Evolutionary conservation across 2,329 filamentous ascomycete species (phyloP).

Genomic region (Akanthomyces uredinophilus): DNA sequence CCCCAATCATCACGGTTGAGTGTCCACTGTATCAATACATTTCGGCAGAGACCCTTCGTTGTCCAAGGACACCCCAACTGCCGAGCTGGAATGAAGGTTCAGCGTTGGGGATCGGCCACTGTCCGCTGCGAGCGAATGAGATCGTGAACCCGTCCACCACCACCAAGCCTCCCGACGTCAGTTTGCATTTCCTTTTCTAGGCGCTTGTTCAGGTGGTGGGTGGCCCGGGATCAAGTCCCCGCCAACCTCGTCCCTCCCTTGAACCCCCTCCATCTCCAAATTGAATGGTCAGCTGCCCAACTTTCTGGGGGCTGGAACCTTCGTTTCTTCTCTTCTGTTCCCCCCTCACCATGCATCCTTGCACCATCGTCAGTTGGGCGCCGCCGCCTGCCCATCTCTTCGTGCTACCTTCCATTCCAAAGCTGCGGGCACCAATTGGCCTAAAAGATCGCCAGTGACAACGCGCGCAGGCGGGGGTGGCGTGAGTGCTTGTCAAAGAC

Average conservation of each 20-base stretch:
- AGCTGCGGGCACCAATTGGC: too few species aligned
- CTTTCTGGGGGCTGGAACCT: background rate
- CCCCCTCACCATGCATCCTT: too few species aligned
- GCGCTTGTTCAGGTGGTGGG: too few species aligned
- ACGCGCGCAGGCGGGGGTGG: too few species aligned
- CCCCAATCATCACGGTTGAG: too few species aligned
- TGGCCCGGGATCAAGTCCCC: background rate
- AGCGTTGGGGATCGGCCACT: background rate
- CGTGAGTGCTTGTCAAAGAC: too few species aligned
- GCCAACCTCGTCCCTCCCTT: background rate
- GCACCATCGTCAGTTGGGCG: too few species aligned
- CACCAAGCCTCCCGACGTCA: background rate
- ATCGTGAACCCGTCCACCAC: background rate
- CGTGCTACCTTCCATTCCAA: too few species aligned
- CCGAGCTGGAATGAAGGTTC: background rate
- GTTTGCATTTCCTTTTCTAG: background rate
- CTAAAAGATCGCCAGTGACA: too few species aligned
- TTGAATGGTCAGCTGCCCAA: constrained; percentile 1
- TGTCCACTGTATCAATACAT: background rate
- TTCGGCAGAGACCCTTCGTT: background rate
- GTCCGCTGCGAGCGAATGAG: background rate
- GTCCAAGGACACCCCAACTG: background rate
- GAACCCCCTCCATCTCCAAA: background rate
- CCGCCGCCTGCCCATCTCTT: too few species aligned
- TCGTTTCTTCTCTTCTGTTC: background rate